Conservation (phyloP, 345 rosid genomes). For the Gossypium sturtianum region DNA sequence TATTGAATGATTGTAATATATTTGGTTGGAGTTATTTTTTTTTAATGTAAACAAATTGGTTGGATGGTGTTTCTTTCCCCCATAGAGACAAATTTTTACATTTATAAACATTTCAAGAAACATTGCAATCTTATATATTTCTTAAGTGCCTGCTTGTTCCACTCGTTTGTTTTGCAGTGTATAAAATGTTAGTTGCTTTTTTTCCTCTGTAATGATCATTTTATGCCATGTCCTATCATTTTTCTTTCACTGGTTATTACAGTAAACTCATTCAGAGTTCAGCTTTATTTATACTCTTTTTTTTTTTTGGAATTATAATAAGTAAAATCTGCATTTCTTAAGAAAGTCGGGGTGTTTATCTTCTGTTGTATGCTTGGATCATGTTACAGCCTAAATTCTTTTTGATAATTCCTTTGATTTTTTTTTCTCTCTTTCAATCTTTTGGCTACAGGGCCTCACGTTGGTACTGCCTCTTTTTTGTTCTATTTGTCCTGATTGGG, state of each 20-base stretch:
- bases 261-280: neutral
- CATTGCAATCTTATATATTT: neutral
- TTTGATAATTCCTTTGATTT: neutral
- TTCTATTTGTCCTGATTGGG: slow-evolving; percentile 76
- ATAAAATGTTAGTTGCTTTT: neutral
- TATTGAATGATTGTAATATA: neutral
- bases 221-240: neutral
- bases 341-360: neutral
- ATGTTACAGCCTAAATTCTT: neutral
- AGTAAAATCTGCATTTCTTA: neutral
- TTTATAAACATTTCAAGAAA: neutral
- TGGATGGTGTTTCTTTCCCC: neutral
- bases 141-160: neutral
- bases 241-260: neutral
- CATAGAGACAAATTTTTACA: neutral
- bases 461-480: slow-evolving; percentile 74
- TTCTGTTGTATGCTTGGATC: neutral
- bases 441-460: slow-evolving; percentile 66
- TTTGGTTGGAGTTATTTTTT: slow-evolving; percentile 1
- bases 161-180: neutral
- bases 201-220: neutral
- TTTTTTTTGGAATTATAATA: neutral
- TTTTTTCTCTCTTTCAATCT: slow-evolving; percentile 1
- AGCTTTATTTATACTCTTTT: neutral
- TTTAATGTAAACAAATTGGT: neutral